Evolutionary conservation across 768 basidiomycete genomes (phyloP).

Genomic region (Phlegmacium glaucopus): DNA sequence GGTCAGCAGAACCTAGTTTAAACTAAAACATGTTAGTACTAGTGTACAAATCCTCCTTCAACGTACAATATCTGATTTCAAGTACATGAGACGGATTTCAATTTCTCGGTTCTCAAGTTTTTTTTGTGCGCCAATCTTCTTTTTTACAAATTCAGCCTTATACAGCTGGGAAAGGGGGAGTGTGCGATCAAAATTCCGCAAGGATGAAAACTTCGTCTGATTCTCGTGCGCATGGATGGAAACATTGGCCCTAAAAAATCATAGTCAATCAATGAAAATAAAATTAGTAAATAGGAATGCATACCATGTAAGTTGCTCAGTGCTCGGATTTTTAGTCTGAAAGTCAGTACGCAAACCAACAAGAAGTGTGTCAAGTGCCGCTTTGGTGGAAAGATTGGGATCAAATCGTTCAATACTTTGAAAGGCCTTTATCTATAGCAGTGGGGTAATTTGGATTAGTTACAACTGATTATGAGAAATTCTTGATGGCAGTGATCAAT

Average conservation of each 20-base stretch:
- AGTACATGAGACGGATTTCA: slow-evolving; percentile 1
- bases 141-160: slow-evolving; percentile 4
- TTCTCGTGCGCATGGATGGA: slow-evolving; percentile 5
- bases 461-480: not conserved
- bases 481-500: not conserved
- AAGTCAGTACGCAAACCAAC: not conserved
- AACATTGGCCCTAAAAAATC: slow-evolving; percentile 5
- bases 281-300: not conserved
- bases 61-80: too few species aligned
- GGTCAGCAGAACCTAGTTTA: too few species aligned
- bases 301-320: slow-evolving; percentile 4
- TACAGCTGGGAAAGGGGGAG: not conserved
- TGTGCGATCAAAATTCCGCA: slow-evolving; percentile 1
- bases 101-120: not conserved
- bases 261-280: not conserved
- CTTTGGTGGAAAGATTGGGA: not conserved
- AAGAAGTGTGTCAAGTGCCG: slow-evolving; percentile 1
- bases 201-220: slow-evolving; percentile 5
- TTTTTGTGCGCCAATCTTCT: not conserved
- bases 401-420: not conserved
- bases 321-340: slow-evolving; percentile 1
- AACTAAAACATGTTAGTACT: too few species aligned
- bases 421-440: not conserved
- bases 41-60: too few species aligned
- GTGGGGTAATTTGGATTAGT: too few species aligned